Conservation (phyloP, 306 rosid species). For the Malus fusca region DNA sequence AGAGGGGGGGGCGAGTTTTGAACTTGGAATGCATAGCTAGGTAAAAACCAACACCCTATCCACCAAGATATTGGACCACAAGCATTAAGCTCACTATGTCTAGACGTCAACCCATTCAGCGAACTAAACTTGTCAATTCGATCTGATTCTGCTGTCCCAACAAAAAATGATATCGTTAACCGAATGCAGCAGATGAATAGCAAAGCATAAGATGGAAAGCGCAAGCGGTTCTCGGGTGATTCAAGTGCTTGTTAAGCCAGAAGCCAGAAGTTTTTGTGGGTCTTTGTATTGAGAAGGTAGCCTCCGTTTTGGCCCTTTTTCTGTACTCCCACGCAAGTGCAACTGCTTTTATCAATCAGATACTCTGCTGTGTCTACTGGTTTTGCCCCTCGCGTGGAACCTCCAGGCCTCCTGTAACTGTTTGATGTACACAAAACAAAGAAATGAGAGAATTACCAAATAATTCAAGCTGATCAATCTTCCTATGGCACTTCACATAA, state of each 20-base stretch:
- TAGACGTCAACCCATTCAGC: neutral
- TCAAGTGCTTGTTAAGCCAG: slow-evolving; percentile 37
- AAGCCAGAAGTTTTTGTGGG: slow-evolving; percentile 86
- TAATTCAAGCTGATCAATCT: neutral
- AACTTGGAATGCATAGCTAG: too few species aligned
- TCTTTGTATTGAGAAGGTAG: slow-evolving; percentile 70
- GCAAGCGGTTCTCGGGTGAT: too few species aligned
- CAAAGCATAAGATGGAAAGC: neutral
- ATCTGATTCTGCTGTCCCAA: neutral
- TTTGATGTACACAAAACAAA: neutral
- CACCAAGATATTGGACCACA: too few species aligned
- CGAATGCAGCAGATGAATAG: neutral
- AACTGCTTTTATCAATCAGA: slow-evolving; percentile 66
- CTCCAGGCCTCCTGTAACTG: slow-evolving; percentile 53
- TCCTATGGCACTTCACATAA: neutral
- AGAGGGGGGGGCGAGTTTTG: too few species aligned
- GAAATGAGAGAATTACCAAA: neutral
- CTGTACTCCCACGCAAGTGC: slow-evolving; percentile 78
- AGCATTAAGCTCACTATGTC: neutral
- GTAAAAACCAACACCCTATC: too few species aligned
- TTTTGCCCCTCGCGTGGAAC: slow-evolving; percentile 37
- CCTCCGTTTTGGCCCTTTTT: slow-evolving; percentile 79
- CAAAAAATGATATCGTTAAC: neutral
- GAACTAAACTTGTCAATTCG: slow-evolving; percentile 1
- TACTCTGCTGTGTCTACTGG: slow-evolving; percentile 69